phyloP scores from a whole-genome alignment of 164 flowering plant species.

The Vitis cinerea region DNA sequence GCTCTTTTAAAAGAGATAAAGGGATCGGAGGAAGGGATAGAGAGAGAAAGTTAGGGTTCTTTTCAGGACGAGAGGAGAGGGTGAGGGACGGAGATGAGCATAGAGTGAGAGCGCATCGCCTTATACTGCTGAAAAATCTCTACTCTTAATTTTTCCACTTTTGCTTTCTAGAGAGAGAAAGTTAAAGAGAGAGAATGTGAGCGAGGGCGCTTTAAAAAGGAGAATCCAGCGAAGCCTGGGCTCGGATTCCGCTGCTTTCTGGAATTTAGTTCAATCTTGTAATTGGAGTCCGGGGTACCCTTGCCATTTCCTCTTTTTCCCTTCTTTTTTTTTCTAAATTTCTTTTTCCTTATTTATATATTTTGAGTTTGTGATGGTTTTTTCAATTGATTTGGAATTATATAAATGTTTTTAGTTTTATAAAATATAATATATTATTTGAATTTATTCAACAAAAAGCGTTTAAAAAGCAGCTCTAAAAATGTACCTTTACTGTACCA shows the following conservation, averaged over 20 bases:
- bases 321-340: neutral
- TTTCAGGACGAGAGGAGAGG: neutral
- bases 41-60: constrained; percentile 7
- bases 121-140: neutral
- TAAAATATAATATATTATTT: too few relatives aligned
- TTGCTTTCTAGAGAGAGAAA: neutral
- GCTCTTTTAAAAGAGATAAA: neutral
- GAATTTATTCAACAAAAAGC: too few relatives aligned
- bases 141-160: neutral
- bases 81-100: neutral
- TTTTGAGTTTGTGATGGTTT: too few relatives aligned
- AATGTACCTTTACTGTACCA: too few relatives aligned
- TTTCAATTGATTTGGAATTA: too few relatives aligned
- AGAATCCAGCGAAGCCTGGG: constrained; percentile 16
- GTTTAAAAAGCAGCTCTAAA: too few relatives aligned
- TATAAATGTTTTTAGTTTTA: too few relatives aligned
- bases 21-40: neutral
- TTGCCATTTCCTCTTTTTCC: too few relatives aligned
- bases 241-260: constrained; percentile 21
- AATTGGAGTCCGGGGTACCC: constrained; percentile 13
- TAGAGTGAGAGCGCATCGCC: neutral
- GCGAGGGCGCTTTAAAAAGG: constrained; percentile 9
- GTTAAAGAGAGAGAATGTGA: neutral
- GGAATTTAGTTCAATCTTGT: constrained; percentile 7
- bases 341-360: too few relatives aligned